Evolutionary conservation across 345 rosid genomes (phyloP).

Genomic region (Populus ilicifolia): DNA sequence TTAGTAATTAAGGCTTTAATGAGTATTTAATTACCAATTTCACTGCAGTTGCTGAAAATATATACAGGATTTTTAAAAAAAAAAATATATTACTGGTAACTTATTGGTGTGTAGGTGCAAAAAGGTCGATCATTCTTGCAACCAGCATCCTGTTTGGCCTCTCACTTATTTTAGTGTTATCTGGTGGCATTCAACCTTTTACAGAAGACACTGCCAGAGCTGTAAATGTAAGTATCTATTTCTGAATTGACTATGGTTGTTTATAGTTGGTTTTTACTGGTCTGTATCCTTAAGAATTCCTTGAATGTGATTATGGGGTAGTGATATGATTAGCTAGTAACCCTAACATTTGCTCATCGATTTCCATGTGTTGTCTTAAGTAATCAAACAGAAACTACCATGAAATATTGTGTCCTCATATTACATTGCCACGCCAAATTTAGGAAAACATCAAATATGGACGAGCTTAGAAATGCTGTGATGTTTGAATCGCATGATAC

Average conservation of each 20-base stretch:
- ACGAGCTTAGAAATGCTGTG: background rate
- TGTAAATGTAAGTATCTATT: conserved; percentile 59
- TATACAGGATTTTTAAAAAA: background rate
- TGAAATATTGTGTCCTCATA: background rate
- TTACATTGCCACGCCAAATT: background rate
- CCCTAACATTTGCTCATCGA: background rate
- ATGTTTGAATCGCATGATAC: background rate
- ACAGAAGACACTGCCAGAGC: conserved; percentile 79
- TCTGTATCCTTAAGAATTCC: background rate
- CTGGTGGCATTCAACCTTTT: conserved; percentile 66
- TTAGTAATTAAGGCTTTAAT: background rate
- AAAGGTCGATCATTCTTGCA: conserved; percentile 45
- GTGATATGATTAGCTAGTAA: background rate
- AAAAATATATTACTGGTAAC: background rate
- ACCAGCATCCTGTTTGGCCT: conserved; percentile 45
- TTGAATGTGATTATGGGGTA: background rate
- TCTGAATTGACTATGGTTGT: background rate
- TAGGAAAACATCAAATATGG: background rate
- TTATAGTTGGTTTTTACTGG: background rate
- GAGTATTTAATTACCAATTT: background rate
- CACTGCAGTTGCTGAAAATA: background rate
- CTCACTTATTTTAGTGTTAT: conserved; percentile 50
- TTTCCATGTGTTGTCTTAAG: background rate
- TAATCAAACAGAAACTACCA: no score
- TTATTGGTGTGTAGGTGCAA: conserved; percentile 53